A percentile compares a stretch with the other conserved stretches of the same genome.
phyloP scores from a whole-genome alignment of 169 alveolate species.

The Plasmodium billcollinsi region DNA sequence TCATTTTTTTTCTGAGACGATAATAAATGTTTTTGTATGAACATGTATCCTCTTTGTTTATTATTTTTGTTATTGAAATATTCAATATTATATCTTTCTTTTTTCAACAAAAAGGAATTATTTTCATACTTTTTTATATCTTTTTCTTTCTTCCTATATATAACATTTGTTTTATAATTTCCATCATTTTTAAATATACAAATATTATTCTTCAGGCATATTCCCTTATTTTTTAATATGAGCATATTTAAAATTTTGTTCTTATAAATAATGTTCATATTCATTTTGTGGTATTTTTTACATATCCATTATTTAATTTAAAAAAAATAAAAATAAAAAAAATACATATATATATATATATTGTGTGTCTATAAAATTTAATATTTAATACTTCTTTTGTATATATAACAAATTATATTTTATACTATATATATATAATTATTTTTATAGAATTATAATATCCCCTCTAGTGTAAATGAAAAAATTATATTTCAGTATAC shows the following conservation, averaged over 20 bases:
- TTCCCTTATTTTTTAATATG: background rate
- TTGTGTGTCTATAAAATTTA: background rate
- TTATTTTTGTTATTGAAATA: background rate
- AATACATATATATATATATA: background rate
- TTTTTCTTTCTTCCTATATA: background rate
- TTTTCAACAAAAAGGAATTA: no score
- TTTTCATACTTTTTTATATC: background rate
- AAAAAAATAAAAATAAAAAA: background rate
- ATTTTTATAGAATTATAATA: no score
- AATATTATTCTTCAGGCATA: conserved; percentile 1
- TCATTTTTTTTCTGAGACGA: background rate
- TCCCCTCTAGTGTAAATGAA: no score
- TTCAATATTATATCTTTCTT: background rate
- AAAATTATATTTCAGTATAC: no score
- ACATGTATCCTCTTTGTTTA: background rate
- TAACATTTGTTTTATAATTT: background rate
- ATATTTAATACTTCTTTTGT: no score
- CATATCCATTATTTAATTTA: background rate
- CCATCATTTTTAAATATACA: background rate
- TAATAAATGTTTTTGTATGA: conserved; percentile 5
- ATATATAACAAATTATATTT: no score
- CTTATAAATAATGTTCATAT: conserved; percentile 11
- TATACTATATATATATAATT: no score
- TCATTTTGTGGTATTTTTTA: background rate
- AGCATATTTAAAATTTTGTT: conserved; percentile 7